Evolutionary conservation across 371 early-diverging fungal genomes (phyloP).

Genomic region (Circinella umbellata): DNA sequence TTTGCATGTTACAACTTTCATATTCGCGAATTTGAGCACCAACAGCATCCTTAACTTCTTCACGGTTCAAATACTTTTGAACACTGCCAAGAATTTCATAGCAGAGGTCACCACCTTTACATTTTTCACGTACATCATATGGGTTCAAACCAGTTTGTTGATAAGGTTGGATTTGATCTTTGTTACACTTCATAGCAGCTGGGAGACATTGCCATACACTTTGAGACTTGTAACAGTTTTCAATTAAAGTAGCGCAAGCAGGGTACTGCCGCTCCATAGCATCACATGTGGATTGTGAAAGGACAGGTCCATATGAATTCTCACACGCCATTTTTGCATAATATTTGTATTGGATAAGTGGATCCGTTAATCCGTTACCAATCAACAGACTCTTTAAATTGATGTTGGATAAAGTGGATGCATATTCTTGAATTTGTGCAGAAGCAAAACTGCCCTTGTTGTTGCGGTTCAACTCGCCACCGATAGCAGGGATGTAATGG

Average conservation of each 20-base stretch:
- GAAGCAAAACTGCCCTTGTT: slow-evolving; percentile 48
- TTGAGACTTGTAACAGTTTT: slow-evolving; percentile 81
- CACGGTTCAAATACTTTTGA: slow-evolving; percentile 74
- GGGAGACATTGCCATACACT: slow-evolving; percentile 80
- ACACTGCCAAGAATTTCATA: slow-evolving; percentile 81
- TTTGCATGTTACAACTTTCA: slow-evolving; percentile 78
- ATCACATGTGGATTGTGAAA: slow-evolving; percentile 68
- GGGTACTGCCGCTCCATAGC: slow-evolving; percentile 71
- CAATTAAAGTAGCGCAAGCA: slow-evolving; percentile 75
- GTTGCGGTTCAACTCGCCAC: slow-evolving; percentile 61
- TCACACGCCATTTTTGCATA: slow-evolving; percentile 89
- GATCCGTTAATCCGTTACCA: slow-evolving; percentile 93
- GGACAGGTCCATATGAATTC: slow-evolving; percentile 78
- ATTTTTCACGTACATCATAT: slow-evolving; percentile 65
- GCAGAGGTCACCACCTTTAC: slow-evolving; percentile 63
- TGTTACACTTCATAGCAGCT: slow-evolving; percentile 84
- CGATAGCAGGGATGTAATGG: slow-evolving; percentile 81
- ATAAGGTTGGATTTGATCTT: slow-evolving; percentile 61
- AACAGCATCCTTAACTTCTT: slow-evolving; percentile 72
- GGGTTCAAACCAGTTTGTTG: slow-evolving; percentile 70
- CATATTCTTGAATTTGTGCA: slow-evolving; percentile 15
- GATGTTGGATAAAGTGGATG: slow-evolving; percentile 53
- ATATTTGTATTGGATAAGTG: slow-evolving; percentile 86
- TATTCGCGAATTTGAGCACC: slow-evolving; percentile 70
- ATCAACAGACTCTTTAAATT: slow-evolving; percentile 78